These are phyloP conservation scores for Syncephalastrum sp. DNA, from an alignment of 371 early-diverging fungal genomes.

Conservation along the genomic window DNA sequence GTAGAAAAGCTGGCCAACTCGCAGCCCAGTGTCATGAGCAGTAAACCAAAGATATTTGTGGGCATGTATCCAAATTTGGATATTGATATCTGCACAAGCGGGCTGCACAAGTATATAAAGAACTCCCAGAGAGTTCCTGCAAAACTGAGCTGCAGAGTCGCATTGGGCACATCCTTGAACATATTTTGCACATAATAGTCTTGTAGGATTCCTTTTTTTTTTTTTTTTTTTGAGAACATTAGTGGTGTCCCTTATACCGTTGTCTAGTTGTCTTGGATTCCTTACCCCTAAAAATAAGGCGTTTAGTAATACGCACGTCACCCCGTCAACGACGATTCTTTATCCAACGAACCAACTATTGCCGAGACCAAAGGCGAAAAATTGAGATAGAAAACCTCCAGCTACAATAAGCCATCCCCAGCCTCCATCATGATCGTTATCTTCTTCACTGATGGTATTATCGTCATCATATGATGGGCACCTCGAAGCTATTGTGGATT, in stretches of 20 bases:
- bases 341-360: constrained; percentile 26
- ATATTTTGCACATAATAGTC: constrained; percentile 14
- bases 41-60: too few relatives aligned
- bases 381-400: constrained; percentile 52
- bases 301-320: too few relatives aligned
- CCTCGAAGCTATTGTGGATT: too few relatives aligned
- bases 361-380: constrained; percentile 49
- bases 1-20: too few relatives aligned
- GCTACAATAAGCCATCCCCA: constrained; percentile 62
- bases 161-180: constrained; percentile 11
- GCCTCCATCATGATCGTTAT: constrained; percentile 32
- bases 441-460: too few relatives aligned
- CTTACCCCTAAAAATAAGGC: too few relatives aligned
- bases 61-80: constrained; percentile 15
- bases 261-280: too few relatives aligned
- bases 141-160: constrained; percentile 28
- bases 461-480: too few relatives aligned
- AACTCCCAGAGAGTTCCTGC: constrained; percentile 32
- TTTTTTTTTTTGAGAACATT: background rate
- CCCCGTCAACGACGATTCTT: too few relatives aligned
- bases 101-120: constrained; percentile 24
- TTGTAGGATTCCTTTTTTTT: constrained; percentile 18
- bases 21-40: too few relatives aligned
- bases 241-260: background rate
- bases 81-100: constrained; percentile 22